Percentiles rank a stretch among this genome's conserved stretches.
These are phyloP conservation scores for Citrus medica DNA, from an alignment of 345 rosid genomes.

Conservation along the genomic window DNA sequence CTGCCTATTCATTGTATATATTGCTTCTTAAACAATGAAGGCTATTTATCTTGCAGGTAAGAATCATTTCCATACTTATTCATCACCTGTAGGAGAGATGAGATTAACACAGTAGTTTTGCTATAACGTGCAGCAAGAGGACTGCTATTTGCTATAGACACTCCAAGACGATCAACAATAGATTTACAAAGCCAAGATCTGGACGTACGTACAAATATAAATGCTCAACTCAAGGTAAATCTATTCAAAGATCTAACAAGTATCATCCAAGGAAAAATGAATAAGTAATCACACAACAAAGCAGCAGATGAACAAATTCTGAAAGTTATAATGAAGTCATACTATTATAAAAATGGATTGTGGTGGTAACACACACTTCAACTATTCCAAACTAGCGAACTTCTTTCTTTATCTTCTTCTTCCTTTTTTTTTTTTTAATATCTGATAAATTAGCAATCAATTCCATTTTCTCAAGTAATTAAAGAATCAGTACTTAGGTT, in stretches of 20 bases:
- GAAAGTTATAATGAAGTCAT: background rate
- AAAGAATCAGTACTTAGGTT: background rate
- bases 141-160: background rate
- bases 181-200: background rate
- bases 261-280: background rate
- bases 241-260: background rate
- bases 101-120: background rate
- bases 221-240: background rate
- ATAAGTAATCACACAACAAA: background rate
- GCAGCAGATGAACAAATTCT: background rate
- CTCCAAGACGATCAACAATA: background rate
- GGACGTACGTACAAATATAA: background rate
- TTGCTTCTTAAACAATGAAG: background rate
- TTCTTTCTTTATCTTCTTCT: background rate
- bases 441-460: background rate
- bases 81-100: background rate
- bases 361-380: background rate
- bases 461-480: background rate
- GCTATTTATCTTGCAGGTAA: background rate
- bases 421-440: background rate
- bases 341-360: background rate
- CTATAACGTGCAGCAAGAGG: background rate
- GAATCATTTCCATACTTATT: background rate
- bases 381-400: background rate
- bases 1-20: background rate